Percentiles rank a stretch among this genome's conserved stretches.
phyloP scores from a whole-genome alignment of 163 green algal genomes.

The Chlamydomonas reinhardtii region DNA sequence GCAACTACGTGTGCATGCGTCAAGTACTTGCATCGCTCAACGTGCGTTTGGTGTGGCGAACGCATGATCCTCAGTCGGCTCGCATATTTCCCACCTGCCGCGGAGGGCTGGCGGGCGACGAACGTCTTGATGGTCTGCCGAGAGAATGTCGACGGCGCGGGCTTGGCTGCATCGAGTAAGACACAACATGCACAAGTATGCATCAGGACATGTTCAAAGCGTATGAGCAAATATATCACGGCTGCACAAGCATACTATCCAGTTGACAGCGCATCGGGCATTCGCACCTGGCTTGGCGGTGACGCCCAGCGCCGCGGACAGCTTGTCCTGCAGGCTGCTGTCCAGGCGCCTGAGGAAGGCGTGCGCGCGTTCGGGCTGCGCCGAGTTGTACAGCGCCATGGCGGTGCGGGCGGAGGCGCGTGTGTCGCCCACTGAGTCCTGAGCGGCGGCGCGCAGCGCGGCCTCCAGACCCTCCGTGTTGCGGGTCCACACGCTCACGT shows the following conservation, averaged over 20 bases:
- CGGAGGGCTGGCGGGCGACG: not conserved
- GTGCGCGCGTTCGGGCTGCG: slow-evolving; percentile 53
- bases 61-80: too few relatives aligned
- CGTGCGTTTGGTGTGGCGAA: too few relatives aligned
- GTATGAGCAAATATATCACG: too few relatives aligned
- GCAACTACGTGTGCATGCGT: not conserved
- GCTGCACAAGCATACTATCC: too few relatives aligned
- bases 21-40: too few relatives aligned
- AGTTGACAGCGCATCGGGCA: too few relatives aligned
- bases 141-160: not conserved
- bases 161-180: slow-evolving; percentile 2
- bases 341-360: slow-evolving; percentile 69
- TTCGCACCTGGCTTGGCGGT: slow-evolving; percentile 16
- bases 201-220: too few relatives aligned
- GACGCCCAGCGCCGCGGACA: slow-evolving; percentile 36
- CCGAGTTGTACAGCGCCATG: slow-evolving; percentile 67
- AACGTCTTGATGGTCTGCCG: slow-evolving; percentile 18
- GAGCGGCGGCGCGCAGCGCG: slow-evolving; percentile 45
- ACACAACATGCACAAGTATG: not conserved
- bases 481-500: slow-evolving; percentile 55
- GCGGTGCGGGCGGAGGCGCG: slow-evolving; percentile 58
- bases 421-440: slow-evolving; percentile 70
- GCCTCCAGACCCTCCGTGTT: slow-evolving; percentile 69
- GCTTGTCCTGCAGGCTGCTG: slow-evolving; percentile 71
- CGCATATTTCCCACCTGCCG: not conserved